Conservation (phyloP, 2,329 filamentous ascomycete genomes). For the Cladosporium austrohemisphaericum region DNA sequence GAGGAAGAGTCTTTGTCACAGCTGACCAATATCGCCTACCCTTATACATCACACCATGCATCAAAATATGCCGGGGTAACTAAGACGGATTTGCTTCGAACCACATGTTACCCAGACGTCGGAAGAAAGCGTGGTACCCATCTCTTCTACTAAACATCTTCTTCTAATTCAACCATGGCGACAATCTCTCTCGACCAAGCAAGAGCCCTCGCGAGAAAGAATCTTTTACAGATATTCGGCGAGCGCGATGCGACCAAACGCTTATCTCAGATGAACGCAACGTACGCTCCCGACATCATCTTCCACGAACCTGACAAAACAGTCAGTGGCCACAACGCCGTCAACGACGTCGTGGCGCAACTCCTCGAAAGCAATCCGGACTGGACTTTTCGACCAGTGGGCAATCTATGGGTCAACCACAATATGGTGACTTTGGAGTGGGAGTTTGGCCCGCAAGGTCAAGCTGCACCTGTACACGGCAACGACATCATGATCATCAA, state of each 20-base stretch:
- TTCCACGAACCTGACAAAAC: not conserved
- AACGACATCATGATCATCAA: constrained; percentile 2
- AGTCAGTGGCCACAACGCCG: not conserved
- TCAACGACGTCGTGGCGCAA: not conserved
- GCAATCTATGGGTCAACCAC: not conserved
- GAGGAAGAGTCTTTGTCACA: no score
- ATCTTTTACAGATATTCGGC: not conserved
- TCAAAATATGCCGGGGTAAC: no score
- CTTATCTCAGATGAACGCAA: not conserved
- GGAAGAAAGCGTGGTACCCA: no score
- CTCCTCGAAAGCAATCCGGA: not conserved
- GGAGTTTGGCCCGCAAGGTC: not conserved
- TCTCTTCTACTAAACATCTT: no score
- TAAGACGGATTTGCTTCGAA: no score
- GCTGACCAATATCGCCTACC: no score
- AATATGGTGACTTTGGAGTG: not conserved
- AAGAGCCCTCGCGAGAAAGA: not conserved
- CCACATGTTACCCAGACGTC: no score
- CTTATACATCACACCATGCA: no score
- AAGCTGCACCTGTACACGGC: not conserved
- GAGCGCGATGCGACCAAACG: not conserved
- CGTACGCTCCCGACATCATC: not conserved
- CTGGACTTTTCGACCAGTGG: not conserved
- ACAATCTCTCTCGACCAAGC: no score
- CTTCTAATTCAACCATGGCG: no score